Base-by-base conservation (phyloP, 192 early-diverging fungal species). In the Paraglomus occultum region DNA sequence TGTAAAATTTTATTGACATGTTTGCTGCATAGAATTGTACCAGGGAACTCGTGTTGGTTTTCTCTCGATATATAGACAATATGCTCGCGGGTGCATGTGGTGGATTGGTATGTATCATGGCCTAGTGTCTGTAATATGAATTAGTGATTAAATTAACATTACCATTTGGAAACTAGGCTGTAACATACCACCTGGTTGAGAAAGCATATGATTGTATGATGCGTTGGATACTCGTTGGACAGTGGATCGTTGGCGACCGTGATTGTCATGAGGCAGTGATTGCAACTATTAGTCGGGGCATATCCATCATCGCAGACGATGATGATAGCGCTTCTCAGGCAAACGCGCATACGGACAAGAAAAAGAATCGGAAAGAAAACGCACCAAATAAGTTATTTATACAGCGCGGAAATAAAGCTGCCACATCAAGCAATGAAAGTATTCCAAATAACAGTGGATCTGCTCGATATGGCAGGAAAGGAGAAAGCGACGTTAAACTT, bases 221-320 rank as follows among this genome's bases (percentile, higher is more conserved):
- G 31, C 83, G 83, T 46, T 94, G 92, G 91, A 82, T 86, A 8
- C 65, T 92, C 17, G 71, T 84, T 40, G 90, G 89, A 8, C 79
- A 90, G 43, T 93, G 92, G 91, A 92, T 94, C 46, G 75, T 85
- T 2, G 82, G 85, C 58, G 91, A 94, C 58, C 82, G 76, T 51
- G 86, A 89, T 45, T 90, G 86, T 57, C 81, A 87, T 44, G 76
- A 79, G 23, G 83, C 82, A 10, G 88, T 93, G 0, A 83, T 94
- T 45, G 73, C 80, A 9, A 88, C 89, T 4, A 80, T 93, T 39
- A 83, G 85, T 66, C 83, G 80, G 42, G 92, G 92, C 5, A 87
- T 92, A 20, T 78, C 84, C 14, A 74, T 94, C 15, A 68, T 85
- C 17, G 72, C 82, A 18, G 79, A 88, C 15, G 78, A 90, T 48